A percentile compares a stretch with the other conserved stretches of the same genome.
Conservation (phyloP, 306 rosid genomes). For the Hylodesmum podocarpum region DNA sequence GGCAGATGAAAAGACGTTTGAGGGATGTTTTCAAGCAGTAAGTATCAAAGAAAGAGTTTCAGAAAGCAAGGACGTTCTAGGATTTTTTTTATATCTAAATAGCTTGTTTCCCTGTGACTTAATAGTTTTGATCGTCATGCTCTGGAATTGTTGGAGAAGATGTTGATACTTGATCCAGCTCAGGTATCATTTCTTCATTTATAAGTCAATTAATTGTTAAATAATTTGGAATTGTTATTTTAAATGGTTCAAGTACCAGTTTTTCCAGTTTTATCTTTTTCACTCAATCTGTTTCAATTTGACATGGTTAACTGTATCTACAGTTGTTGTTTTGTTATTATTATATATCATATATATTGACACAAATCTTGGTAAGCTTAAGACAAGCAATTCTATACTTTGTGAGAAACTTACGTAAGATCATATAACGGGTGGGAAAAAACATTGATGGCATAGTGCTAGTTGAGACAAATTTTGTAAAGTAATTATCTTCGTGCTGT, state of each 20-base stretch:
- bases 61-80: neutral
- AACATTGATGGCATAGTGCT: constrained; percentile 6
- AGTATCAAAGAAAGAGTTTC: constrained; percentile 30
- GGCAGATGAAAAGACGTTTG: constrained; percentile 63
- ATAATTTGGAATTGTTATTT: neutral
- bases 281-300: neutral
- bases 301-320: neutral
- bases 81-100: constrained; percentile 6
- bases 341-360: neutral
- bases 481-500: neutral
- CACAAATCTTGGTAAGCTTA: neutral
- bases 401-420: neutral
- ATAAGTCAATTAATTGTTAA: neutral
- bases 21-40: constrained; percentile 64
- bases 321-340: neutral
- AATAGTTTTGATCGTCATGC: constrained; percentile 66
- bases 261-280: neutral
- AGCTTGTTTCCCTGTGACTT: neutral
- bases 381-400: neutral
- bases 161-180: constrained; percentile 67
- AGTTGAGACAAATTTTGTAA: neutral
- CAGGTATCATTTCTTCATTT: constrained; percentile 44
- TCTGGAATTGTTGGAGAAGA: constrained; percentile 66
- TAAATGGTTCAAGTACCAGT: neutral
- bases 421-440: neutral